Evolutionary conservation across 371 early-diverging fungal species (phyloP).

Genomic region (Zopfochytrium polystomum): DNA sequence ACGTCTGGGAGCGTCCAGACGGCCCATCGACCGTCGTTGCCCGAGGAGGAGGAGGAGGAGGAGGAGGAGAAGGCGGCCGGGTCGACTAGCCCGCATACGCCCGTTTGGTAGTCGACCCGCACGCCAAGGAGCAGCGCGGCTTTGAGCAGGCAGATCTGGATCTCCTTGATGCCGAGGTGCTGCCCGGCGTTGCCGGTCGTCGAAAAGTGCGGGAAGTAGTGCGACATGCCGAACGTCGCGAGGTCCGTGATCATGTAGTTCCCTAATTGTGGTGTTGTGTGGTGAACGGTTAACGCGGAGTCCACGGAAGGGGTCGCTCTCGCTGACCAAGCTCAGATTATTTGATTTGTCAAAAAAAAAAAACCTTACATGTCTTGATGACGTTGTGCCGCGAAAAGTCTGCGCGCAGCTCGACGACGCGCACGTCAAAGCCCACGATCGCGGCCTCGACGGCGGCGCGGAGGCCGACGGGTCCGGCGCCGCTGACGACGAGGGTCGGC

Average conservation of each 20-base stretch:
- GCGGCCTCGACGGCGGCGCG: slow-evolving; percentile 37
- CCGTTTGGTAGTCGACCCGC: slow-evolving; percentile 16
- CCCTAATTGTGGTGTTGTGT: slow-evolving; percentile 12
- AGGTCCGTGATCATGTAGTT: slow-evolving; percentile 32
- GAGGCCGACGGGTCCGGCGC: no score
- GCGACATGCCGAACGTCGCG: slow-evolving; percentile 25
- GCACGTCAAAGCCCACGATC: slow-evolving; percentile 26
- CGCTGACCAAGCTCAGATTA: neutral
- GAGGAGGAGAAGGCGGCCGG: no score
- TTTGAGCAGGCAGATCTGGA: slow-evolving; percentile 38
- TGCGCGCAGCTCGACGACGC: slow-evolving; percentile 33
- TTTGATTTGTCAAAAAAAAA: no score
- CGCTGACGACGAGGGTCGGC: slow-evolving; percentile 45
- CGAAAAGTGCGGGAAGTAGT: slow-evolving; percentile 27
- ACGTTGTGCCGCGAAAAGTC: slow-evolving; percentile 42
- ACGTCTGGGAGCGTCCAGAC: slow-evolving; percentile 31
- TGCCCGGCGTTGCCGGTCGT: slow-evolving; percentile 22
- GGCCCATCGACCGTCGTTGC: slow-evolving; percentile 10
- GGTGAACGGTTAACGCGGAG: neutral
- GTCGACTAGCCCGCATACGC: slow-evolving; percentile 37
- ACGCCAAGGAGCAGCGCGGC: slow-evolving; percentile 34
- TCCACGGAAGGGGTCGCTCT: neutral
- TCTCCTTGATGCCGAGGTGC: slow-evolving; percentile 35
- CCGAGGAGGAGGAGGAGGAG: no score
- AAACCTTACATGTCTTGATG: slow-evolving; percentile 36